phyloP scores from a whole-genome alignment of 148 eudicot genomes.

The Dianthus caryophyllus region DNA sequence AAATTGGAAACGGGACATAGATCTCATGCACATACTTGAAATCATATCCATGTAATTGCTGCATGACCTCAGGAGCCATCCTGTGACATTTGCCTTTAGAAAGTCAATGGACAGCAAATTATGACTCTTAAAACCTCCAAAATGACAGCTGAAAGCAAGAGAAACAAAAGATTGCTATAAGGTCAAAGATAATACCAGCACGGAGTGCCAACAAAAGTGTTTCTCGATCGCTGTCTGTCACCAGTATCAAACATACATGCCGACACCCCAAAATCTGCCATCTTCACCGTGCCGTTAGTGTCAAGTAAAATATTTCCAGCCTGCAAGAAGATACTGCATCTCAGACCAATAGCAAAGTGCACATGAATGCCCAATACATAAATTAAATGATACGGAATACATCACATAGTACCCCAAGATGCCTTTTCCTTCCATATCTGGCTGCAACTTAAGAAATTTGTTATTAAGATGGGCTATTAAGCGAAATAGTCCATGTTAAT shows the following conservation, averaged over 20 bases:
- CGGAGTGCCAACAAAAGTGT: slow-evolving; percentile 97
- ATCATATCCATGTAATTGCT: slow-evolving; percentile 86
- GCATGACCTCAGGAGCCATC: slow-evolving; percentile 99
- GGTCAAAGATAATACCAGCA: slow-evolving; percentile 57
- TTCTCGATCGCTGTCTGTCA: slow-evolving; percentile 89
- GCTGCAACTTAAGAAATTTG: background rate
- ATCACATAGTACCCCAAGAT: background rate
- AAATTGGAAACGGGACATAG: too few species aligned
- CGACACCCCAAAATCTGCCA: slow-evolving; percentile 94
- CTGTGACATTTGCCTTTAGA: slow-evolving; percentile 30
- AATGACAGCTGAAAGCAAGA: slow-evolving; percentile 5
- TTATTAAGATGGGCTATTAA: background rate
- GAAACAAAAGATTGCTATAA: background rate
- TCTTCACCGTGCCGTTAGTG: slow-evolving; percentile 70
- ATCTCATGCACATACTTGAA: slow-evolving; percentile 59
- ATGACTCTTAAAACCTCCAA: background rate
- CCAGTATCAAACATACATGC: slow-evolving; percentile 96
- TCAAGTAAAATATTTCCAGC: slow-evolving; percentile 92
- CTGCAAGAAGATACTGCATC: slow-evolving; percentile 33
- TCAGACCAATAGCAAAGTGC: slow-evolving; percentile 12
- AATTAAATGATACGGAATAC: too few species aligned
- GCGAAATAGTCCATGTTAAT: too few species aligned
- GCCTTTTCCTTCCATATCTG: background rate
- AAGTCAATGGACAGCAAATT: too few species aligned
- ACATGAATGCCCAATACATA: background rate